A percentile compares a stretch with the other conserved stretches of the same genome.
Conservation (phyloP, 495 filamentous ascomycete species). For the Aspergillus sclerotiicarbonarius region DNA sequence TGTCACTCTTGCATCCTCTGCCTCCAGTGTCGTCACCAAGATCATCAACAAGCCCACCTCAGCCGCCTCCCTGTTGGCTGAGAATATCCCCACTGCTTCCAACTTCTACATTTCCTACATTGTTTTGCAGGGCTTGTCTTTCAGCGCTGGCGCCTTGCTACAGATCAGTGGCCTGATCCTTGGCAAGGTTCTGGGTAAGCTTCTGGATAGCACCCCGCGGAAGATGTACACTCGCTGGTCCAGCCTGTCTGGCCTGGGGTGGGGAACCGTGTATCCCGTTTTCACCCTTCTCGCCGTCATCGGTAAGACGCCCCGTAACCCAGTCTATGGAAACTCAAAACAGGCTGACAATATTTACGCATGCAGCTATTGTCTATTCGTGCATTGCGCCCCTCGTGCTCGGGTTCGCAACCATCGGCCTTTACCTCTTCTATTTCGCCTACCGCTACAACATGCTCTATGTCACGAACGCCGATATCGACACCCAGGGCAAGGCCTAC, state of each 20-base stretch:
- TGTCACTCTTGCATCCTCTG: constrained; percentile 72
- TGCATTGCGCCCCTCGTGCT: constrained; percentile 88
- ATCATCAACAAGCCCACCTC: constrained; percentile 63
- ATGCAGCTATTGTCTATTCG: constrained; percentile 77
- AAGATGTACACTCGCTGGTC: constrained; percentile 70
- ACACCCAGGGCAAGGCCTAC: constrained; percentile 89
- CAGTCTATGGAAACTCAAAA: neutral
- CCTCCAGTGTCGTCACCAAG: constrained; percentile 49
- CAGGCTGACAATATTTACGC: neutral
- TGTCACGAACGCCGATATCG: constrained; percentile 78
- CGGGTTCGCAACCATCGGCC: constrained; percentile 79
- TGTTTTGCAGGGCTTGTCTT: constrained; percentile 86
- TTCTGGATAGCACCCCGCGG: constrained; percentile 71
- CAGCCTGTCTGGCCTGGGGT: constrained; percentile 62
- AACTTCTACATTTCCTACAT: constrained; percentile 98
- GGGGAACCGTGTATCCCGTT: constrained; percentile 86
- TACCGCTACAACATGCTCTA: constrained; percentile 96
- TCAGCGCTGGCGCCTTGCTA: constrained; percentile 71
- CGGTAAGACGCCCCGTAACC: constrained; percentile 32
- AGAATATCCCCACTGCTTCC: constrained; percentile 73
- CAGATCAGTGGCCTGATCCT: constrained; percentile 77
- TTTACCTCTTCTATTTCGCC: constrained; percentile 86
- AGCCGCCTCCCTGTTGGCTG: constrained; percentile 65
- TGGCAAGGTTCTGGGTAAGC: constrained; percentile 71
- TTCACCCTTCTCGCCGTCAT: constrained; percentile 86